phyloP scores from a whole-genome alignment of 352 stramenopile genomes.

The Phytopythium vexans region DNA sequence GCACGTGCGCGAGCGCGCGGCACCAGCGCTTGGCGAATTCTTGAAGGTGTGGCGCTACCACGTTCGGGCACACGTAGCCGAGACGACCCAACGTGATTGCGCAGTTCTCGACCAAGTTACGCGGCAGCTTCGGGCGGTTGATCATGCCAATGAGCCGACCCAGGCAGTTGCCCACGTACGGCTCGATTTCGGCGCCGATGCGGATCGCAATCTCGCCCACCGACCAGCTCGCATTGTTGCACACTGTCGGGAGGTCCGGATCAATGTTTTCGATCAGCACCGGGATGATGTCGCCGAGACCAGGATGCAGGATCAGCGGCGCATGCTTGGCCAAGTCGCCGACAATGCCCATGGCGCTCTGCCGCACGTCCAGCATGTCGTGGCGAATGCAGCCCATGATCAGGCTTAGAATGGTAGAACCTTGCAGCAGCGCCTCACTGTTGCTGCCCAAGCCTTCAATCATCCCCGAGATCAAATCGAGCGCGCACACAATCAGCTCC shows the following conservation, averaged over 20 bases:
- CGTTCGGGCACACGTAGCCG: conserved; percentile 81
- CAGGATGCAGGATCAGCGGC: conserved; percentile 63
- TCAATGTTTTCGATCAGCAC: conserved; percentile 89
- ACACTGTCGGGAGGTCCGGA: conserved; percentile 84
- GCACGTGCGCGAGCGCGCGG: conserved; percentile 78
- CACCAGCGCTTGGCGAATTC: conserved; percentile 90
- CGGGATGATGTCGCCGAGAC: conserved; percentile 69
- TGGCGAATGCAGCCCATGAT: conserved; percentile 86
- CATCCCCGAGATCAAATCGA: conserved; percentile 89
- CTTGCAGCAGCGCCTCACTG: conserved; percentile 70
- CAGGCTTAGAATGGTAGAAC: conserved; percentile 87
- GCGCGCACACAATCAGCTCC: conserved; percentile 87
- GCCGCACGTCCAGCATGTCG: conserved; percentile 84
- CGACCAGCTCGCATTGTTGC: conserved; percentile 92
- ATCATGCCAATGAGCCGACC: conserved; percentile 81
- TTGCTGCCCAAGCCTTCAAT: conserved; percentile 79
- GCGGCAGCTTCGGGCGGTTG: conserved; percentile 82
- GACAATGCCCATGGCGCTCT: conserved; percentile 88
- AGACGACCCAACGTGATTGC: conserved; percentile 89
- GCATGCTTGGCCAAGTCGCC: conserved; percentile 88
- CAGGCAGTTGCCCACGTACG: conserved; percentile 74
- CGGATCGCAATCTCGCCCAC: conserved; percentile 88
- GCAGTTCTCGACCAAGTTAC: conserved; percentile 88
- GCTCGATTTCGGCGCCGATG: conserved; percentile 81
- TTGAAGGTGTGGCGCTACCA: conserved; percentile 73